Conservation (phyloP, 2,329 filamentous ascomycete species). For the Trichoderma aggressivum region DNA sequence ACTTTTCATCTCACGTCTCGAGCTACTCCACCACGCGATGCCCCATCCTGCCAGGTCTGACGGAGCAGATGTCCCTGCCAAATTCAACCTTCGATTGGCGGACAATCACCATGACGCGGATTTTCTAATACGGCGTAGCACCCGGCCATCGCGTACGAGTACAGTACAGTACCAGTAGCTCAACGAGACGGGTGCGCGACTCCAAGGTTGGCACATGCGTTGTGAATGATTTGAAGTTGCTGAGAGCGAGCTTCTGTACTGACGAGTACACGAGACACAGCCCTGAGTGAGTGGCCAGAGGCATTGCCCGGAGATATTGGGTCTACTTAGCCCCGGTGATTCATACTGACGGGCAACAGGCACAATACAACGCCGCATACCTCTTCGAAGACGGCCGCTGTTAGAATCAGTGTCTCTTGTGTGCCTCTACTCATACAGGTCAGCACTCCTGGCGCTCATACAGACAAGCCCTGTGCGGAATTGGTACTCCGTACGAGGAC, state of each 20-base stretch:
- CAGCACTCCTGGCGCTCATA: not conserved
- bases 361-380: not conserved
- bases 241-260: not conserved
- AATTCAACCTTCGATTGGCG: not conserved
- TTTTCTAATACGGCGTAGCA: not conserved
- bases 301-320: not conserved
- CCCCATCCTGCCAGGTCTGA: not conserved
- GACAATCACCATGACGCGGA: not conserved
- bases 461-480: not conserved
- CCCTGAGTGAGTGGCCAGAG: not conserved
- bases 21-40: conserved; percentile 3
- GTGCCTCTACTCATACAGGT: not conserved
- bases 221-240: not conserved
- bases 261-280: not conserved
- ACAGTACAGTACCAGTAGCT: not conserved
- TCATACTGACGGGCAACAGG: not conserved
- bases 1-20: conserved; percentile 2
- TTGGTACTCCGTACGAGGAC: not conserved
- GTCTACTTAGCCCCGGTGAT: not conserved
- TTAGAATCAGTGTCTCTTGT: not conserved
- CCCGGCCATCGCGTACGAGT: not conserved
- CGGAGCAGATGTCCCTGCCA: not conserved
- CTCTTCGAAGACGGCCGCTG: not conserved
- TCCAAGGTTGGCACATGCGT: not conserved
- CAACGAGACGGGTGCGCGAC: not conserved